Evolutionary conservation across 768 basidiomycete genomes (phyloP), one percentile per base, ranked within the genome.

Genomic region (Solioccasus polychromus): DNA sequence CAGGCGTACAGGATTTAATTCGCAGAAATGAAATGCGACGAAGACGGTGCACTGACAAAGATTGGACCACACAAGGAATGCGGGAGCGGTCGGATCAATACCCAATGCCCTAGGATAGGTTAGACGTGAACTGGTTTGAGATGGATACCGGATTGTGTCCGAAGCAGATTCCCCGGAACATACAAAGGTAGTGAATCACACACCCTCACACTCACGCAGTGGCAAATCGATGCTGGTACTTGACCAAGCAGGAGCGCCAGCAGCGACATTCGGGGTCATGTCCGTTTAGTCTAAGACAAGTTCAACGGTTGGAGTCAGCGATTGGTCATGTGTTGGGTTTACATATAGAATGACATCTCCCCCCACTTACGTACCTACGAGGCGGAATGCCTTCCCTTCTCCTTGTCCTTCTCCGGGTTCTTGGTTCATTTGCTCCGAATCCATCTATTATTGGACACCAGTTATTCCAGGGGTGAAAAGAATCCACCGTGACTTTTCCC

Each of bases 31-130:
- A 51, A 53, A 4, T n/a, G 35, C 22, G 44, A 36, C 12, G 6
- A 35, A 12, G 41, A 41, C 11, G 12, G 30, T 35, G 31, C 23
- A 35, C 29, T 28, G 14, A 38, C 23, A 37, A 39, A 26, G 25
- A 31, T 36, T 35, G 22, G 34, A 29, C 15, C 39, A 26, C 31
- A 36, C 14, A 18, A 28, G 28, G 8, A 28, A 28, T 28, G 7
- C 39, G 48, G 43, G 44, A n/a, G n/a, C n/a, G 6, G 44, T 42
- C 59, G 60, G 60, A 62, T 59, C 59, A n/a, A 56, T 28, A 29
- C 35, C 30, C 29, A 29, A 30, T n/a, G 30, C 36, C 28, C n/a
- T n/a, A 36, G 22, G 37, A 39, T 29, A n/a, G 30, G 39, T 22
- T 24, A 35, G 12, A 36, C 31, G 37, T 36, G 30, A 36, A 38